phyloP scores from a whole-genome alignment of 805 yeast species.

The Nadsonia fulvescens region DNA sequence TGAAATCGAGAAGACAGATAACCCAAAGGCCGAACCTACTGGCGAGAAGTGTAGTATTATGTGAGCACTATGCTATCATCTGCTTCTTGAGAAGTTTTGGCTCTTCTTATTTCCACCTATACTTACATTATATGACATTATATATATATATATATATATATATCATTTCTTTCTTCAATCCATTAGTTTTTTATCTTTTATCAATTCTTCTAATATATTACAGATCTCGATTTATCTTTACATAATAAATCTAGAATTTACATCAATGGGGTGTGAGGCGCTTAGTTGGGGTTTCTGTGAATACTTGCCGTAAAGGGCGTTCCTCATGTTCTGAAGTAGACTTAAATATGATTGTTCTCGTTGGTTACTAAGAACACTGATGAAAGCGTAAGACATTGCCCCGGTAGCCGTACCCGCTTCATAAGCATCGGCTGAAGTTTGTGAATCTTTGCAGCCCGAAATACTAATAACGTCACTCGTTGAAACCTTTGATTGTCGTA shows the following conservation, averaged over 20 bases:
- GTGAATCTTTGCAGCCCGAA: conserved; percentile 72
- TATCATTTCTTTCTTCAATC: neutral
- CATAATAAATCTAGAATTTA: conserved; percentile 31
- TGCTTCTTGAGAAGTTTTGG: no score
- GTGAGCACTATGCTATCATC: no score
- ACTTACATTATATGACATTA: no score
- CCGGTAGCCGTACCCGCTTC: conserved; percentile 62
- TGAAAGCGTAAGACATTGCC: conserved; percentile 71
- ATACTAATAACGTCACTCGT: conserved; percentile 63
- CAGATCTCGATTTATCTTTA: no score
- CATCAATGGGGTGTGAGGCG: conserved; percentile 66
- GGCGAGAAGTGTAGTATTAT: conserved; percentile 29
- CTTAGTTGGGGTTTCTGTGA: conserved; percentile 73
- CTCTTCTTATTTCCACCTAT: no score
- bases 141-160: neutral
- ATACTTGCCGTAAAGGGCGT: conserved; percentile 42
- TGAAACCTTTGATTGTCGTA: conserved; percentile 39
- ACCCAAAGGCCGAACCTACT: conserved; percentile 22
- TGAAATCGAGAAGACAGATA: conserved; percentile 46
- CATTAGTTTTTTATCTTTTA: neutral
- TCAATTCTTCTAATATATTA: neutral
- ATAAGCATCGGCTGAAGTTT: conserved; percentile 67
- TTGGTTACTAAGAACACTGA: conserved; percentile 39
- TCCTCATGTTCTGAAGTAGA: conserved; percentile 52
- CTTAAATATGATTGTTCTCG: conserved; percentile 54